phyloP scores from a whole-genome alignment of 2,329 filamentous ascomycete genomes.

The Pseudocercospora crystallina region DNA sequence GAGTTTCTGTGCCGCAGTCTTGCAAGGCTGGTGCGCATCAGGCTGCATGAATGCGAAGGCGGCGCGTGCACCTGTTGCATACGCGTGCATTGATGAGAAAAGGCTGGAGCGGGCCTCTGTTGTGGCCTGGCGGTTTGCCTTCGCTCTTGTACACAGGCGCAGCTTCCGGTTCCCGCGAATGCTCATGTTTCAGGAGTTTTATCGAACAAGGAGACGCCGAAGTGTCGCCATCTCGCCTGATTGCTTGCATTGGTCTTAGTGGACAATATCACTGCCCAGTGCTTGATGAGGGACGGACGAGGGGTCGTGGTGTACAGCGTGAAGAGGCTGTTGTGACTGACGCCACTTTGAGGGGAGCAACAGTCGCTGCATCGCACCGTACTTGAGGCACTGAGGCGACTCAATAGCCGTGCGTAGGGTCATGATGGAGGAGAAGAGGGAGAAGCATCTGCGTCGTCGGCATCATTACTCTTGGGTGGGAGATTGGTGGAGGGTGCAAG shows the following conservation, averaged over 20 bases:
- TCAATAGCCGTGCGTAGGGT: no score
- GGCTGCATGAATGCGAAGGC: neutral
- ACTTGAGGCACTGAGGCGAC: no score
- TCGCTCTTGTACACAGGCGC: neutral
- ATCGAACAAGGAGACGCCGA: neutral
- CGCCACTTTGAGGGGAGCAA: no score
- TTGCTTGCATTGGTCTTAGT: neutral
- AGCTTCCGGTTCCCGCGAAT: conserved; percentile 1
- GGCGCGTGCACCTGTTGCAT: neutral
- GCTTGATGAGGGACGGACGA: no score
- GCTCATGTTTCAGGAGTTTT: conserved; percentile 4
- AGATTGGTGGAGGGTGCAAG: no score
- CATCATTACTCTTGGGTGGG: no score
- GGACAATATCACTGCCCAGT: no score
- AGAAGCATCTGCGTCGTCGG: no score
- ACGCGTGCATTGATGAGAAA: neutral
- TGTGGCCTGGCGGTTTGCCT: neutral
- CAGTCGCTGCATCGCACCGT: no score
- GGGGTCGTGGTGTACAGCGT: no score
- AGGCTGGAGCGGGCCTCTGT: neutral
- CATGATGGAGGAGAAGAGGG: no score
- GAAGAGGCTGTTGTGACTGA: no score
- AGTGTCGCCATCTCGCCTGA: conserved; percentile 2
- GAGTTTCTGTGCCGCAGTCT: neutral
- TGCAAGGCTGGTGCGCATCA: conserved; percentile 2